Conservation (phyloP, 192 early-diverging fungal genomes). For the Gamsiella multidivaricata region DNA sequence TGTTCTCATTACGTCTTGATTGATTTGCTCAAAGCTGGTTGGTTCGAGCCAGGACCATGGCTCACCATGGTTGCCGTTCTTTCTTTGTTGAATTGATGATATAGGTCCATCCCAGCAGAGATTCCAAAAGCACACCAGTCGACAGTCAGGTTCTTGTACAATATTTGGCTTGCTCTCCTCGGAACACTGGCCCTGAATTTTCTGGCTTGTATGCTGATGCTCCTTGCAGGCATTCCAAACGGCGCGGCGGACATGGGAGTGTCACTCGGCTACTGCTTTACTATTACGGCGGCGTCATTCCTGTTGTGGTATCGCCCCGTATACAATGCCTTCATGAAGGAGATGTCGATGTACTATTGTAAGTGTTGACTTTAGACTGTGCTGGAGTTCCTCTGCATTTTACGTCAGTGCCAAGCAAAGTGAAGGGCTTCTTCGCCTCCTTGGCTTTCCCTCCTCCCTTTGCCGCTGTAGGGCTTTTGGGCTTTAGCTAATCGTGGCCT, state of each 20-base stretch:
- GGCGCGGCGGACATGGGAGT: conserved; percentile 84
- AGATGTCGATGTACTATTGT: conserved; percentile 88
- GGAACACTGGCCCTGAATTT: conserved; percentile 81
- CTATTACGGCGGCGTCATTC: conserved; percentile 79
- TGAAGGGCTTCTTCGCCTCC: background rate
- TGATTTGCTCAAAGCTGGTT: background rate
- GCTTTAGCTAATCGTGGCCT: background rate
- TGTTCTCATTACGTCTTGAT: background rate
- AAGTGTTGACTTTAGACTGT: too few species aligned
- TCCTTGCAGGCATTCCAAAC: conserved; percentile 76
- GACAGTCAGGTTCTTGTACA: conserved; percentile 76
- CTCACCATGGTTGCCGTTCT: background rate
- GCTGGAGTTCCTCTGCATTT: too few species aligned
- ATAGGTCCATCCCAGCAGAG: conserved; percentile 70
- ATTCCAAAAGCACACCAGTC: conserved; percentile 73
- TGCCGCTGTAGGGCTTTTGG: background rate
- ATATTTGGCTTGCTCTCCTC: conserved; percentile 79
- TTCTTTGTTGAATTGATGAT: background rate
- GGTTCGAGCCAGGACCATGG: too few species aligned
- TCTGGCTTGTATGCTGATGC: conserved; percentile 78
- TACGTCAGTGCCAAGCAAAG: too few species aligned
- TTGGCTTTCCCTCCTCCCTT: background rate
- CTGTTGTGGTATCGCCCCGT: conserved; percentile 91
- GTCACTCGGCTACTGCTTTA: conserved; percentile 78
- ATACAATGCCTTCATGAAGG: conserved; percentile 90